Evolutionary conservation across 2,329 filamentous ascomycete genomes (phyloP), one percentile per base, ranked within the genome.

Genomic region (Colletotrichum sp.): DNA sequence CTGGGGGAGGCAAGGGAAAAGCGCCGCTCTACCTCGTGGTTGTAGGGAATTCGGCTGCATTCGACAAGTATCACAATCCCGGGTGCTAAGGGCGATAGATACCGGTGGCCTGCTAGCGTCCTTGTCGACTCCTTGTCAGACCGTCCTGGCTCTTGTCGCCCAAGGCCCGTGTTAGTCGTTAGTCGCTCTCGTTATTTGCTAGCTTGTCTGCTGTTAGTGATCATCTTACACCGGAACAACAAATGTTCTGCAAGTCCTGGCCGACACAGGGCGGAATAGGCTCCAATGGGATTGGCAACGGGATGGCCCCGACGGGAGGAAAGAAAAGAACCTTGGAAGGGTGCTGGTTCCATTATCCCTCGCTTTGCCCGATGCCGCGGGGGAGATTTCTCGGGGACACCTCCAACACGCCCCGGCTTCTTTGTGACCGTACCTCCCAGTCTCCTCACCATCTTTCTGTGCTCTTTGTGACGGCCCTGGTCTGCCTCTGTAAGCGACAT

Each of bases 331-430:
- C 12, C 18, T 48, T 34, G 16, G 32, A 65, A 28, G 12, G 13
- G 26, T 58, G 24, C 52, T 24, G 24, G 32, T 6, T 48, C 64
- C 64, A 34, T 69, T 52, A 13, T 52, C n/a, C 43, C 43, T 52
- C 52, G 68, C 68, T 59, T 48, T 74, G 26, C 26, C 71, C 59
- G 59, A 26, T 63, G 38, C 18, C 36, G 14, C 10, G 21, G n/a
- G 56, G 52, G 68, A 66, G 69, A 67, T 67, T 75, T 73, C 69
- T 75, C 69, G 69, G 73, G 32, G 72, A 75, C 34, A 64, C 24
- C 59, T 34, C n/a, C 38, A 16, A 36, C 7, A 26, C 24, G n/a
- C n/a, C 32, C 32, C 28, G 58, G 21, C 21, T 16, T 58, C 21
- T 64, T 32, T 63, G 32, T 28, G 9, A 26, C 21, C 9, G 9